Base-by-base conservation (phyloP, 176 grass and related monocot species). In the Tillandsia fasciculata region DNA sequence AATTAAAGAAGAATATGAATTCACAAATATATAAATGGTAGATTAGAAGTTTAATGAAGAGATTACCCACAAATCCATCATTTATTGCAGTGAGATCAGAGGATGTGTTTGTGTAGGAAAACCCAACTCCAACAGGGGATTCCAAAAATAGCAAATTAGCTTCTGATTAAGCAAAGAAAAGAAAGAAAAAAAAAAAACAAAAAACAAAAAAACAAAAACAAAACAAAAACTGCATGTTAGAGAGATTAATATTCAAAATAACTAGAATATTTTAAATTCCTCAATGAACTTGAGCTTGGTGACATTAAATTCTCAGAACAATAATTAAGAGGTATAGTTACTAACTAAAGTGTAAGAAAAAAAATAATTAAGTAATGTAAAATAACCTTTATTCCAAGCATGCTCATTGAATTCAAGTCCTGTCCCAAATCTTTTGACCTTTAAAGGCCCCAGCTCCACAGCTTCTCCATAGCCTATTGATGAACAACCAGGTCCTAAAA, bases 61-160 rank as follows among this genome's bases (percentile, higher is more conserved):
- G 18, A 65, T 76, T 91, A 96, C 91, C 87, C 53, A 88, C 85
- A 24, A 91, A 91, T 28, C 68, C 61, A 61, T 88, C 91, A 14
- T 91, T 76, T 47, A 91, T 24, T 14, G 54, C 83, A 59, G 65
- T 50, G 48, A 91, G 80, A 53, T 91, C 87, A 69, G 82, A 91
- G 48, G 87, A 86, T 3, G 79, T 91, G 65, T 96, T 96, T 53
- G 87, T 88, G 71, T 96, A 96, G 48, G 87, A 96, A 74, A 91
- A 96, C 65, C 91, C 87, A 57, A 91, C 82, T 22, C 91, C 91
- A 64, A 74, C 69, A 47, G 87, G 91, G 12, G 85, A 96, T 65
- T 91, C 91, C 77, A 96, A 70, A 69, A 96, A 96, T 26, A 96
- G 74, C 53, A 96, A 76, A 79, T 96, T 91, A 64, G 84, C 84